These are phyloP conservation scores for Hyaloperonospora brassicae DNA, from an alignment of 352 stramenopile genomes.

Conservation along the genomic window DNA sequence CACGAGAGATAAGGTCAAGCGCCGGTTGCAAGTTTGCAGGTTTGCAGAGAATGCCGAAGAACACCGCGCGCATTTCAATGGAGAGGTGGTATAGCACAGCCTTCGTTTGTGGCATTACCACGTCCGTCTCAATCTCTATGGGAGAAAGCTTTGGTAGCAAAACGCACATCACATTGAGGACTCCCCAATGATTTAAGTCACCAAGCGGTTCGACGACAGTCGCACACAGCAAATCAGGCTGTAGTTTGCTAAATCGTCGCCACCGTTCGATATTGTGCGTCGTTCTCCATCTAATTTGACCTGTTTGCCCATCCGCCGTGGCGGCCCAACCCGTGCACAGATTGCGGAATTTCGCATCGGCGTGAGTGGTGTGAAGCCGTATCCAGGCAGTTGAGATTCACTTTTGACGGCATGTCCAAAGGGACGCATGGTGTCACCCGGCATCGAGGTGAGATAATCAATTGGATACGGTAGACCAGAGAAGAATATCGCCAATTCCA, in stretches of 20 bases:
- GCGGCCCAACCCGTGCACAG: constrained; percentile 1
- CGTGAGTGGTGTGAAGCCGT: no score
- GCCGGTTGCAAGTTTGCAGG: not conserved
- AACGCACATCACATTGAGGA: not conserved
- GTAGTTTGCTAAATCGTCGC: not conserved
- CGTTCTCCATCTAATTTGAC: not conserved
- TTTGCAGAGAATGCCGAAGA: not conserved
- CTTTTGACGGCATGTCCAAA: not conserved
- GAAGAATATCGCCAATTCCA: not conserved
- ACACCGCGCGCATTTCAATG: not conserved
- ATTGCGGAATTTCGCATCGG: not conserved
- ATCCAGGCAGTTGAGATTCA: not conserved
- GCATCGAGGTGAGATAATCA: not conserved
- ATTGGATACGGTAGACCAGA: not conserved
- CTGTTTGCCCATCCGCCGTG: not conserved
- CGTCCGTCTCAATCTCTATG: not conserved
- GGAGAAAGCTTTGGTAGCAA: not conserved
- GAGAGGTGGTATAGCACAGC: not conserved
- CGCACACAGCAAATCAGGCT: not conserved
- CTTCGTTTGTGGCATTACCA: not conserved
- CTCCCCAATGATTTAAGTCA: not conserved
- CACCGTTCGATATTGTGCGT: not conserved
- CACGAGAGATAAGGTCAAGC: not conserved
- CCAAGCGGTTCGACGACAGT: not conserved
- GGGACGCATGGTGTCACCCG: not conserved